Evolutionary conservation across 2,329 filamentous ascomycete genomes (phyloP).

Genomic region (Ampelomyces quisqualis): DNA sequence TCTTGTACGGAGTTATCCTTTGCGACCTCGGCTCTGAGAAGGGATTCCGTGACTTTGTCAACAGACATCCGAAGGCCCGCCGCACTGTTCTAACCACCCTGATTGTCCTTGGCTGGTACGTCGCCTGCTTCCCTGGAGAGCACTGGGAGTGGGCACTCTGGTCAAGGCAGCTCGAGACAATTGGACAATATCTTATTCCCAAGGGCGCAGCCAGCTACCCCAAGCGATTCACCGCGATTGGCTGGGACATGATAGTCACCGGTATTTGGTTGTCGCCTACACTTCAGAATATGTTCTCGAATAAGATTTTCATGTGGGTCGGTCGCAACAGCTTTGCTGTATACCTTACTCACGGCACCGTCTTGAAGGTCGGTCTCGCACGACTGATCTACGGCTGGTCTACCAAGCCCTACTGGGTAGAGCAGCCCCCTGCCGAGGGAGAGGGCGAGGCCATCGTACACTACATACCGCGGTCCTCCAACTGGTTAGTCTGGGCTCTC

Average conservation of each 20-base stretch:
- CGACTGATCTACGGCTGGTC: slow-evolving; percentile 57
- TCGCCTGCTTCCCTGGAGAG: slow-evolving; percentile 55
- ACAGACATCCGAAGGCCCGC: slow-evolving; percentile 40
- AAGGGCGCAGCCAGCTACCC: slow-evolving; percentile 48
- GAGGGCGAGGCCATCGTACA: slow-evolving; percentile 43
- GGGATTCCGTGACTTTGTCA: slow-evolving; percentile 49
- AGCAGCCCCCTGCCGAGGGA: slow-evolving; percentile 43
- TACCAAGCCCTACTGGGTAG: slow-evolving; percentile 46
- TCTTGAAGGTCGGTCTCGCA: slow-evolving; percentile 53
- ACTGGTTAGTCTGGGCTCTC: slow-evolving; percentile 43
- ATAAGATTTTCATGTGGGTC: slow-evolving; percentile 55
- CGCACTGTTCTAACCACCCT: slow-evolving; percentile 44
- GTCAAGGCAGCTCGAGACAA: slow-evolving; percentile 49
- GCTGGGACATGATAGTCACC: slow-evolving; percentile 52
- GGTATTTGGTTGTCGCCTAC: slow-evolving; percentile 54
- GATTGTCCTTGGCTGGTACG: slow-evolving; percentile 48
- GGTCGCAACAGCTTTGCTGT: slow-evolving; percentile 59
- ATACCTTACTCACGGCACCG: slow-evolving; percentile 57
- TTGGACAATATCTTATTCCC: slow-evolving; percentile 51
- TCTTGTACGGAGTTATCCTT: slow-evolving; percentile 55
- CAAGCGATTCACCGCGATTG: slow-evolving; percentile 50
- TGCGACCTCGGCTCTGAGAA: slow-evolving; percentile 54
- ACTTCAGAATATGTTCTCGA: slow-evolving; percentile 53
- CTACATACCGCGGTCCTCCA: slow-evolving; percentile 47
- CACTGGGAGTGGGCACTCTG: slow-evolving; percentile 53